A percentile compares a stretch with the other conserved stretches of the same genome.
These are phyloP conservation scores for Cucumis melo DNA, from an alignment of 306 rosid species.

Conservation along the genomic window DNA sequence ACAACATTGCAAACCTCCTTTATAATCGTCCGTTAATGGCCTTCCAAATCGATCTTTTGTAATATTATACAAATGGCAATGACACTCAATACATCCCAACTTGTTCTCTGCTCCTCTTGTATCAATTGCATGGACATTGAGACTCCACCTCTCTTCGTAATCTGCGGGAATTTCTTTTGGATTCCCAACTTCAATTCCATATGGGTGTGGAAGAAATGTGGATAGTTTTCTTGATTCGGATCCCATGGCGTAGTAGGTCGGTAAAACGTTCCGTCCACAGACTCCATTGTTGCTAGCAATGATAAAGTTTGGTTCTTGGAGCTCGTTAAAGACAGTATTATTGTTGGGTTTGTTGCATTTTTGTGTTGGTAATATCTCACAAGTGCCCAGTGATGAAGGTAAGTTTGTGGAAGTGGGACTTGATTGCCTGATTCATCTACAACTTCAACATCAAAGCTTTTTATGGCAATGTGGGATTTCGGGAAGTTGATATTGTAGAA, in stretches of 20 bases:
- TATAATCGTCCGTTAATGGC: conserved; percentile 27
- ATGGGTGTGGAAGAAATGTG: conserved; percentile 50
- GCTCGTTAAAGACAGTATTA: neutral
- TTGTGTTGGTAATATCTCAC: conserved; percentile 6
- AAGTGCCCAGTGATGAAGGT: conserved; percentile 64
- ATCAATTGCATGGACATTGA: conserved; percentile 70
- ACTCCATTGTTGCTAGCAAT: conserved; percentile 34
- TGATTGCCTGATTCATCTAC: conserved; percentile 50
- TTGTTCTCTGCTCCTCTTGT: conserved; percentile 39
- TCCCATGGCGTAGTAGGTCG: conserved; percentile 58
- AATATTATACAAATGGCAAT: conserved; percentile 58
- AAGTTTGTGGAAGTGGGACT: conserved; percentile 54
- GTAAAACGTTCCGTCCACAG: conserved; percentile 18
- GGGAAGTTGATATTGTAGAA: conserved; percentile 38
- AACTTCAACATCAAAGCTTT: conserved; percentile 51
- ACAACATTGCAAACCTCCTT: conserved; percentile 51
- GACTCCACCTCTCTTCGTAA: conserved; percentile 58
- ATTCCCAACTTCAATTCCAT: conserved; percentile 49
- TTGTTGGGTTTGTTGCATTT: conserved; percentile 4
- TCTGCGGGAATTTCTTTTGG: conserved; percentile 40
- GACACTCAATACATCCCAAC: conserved; percentile 54
- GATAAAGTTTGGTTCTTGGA: neutral
- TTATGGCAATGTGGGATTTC: conserved; percentile 48
- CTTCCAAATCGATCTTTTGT: conserved; percentile 22
- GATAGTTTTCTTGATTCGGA: conserved; percentile 47